phyloP scores from a whole-genome alignment of 2,329 filamentous ascomycete species.

The Neofusicoccum cordaticola region DNA sequence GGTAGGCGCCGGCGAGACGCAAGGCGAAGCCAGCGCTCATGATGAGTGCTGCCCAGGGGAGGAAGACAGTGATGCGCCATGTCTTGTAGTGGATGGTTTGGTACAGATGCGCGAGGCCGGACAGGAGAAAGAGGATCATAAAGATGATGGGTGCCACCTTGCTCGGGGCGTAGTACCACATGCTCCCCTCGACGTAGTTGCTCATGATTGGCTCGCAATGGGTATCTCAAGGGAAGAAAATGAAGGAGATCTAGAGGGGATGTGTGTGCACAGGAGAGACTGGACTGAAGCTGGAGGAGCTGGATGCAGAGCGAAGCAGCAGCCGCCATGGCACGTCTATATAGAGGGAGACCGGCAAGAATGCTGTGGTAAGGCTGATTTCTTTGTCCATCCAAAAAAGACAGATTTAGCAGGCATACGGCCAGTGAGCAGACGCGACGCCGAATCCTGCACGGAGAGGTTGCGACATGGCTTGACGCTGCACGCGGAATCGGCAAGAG shows the following conservation, averaged over 20 bases:
- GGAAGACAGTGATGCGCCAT: conserved; percentile 55
- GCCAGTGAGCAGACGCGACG: background rate
- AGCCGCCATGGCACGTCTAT: background rate
- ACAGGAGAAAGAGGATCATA: conserved; percentile 47
- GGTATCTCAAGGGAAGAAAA: background rate
- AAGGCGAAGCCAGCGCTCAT: conserved; percentile 57
- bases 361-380: background rate
- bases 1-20: conserved; percentile 52
- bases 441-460: background rate
- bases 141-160: conserved; percentile 56
- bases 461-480: background rate
- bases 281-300: background rate
- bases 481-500: background rate
- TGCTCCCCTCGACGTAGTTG: conserved; percentile 27
- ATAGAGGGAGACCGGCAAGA: background rate
- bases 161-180: conserved; percentile 52
- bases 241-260: background rate
- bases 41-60: conserved; percentile 54
- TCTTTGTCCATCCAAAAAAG: background rate
- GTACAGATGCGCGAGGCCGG: conserved; percentile 51
- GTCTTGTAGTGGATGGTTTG: conserved; percentile 56
- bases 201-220: background rate
- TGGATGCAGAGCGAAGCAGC: background rate
- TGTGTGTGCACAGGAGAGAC: background rate
- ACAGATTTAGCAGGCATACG: background rate